A percentile compares a stretch with the other conserved stretches of the same genome.
These are phyloP conservation scores for Suillus luteus DNA, from an alignment of 768 basidiomycete species.

Conservation along the genomic window DNA sequence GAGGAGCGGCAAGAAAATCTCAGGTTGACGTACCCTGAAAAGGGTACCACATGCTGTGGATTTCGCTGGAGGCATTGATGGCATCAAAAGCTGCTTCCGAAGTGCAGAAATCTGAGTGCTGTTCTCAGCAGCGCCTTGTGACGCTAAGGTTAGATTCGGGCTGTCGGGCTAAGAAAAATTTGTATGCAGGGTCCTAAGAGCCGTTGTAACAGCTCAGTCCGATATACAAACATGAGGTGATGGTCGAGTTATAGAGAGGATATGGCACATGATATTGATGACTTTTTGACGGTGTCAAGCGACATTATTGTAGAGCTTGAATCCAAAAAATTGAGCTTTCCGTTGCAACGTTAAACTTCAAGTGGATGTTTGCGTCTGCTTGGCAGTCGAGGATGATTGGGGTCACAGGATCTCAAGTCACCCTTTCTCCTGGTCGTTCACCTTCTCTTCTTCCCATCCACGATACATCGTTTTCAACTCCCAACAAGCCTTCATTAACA, in stretches of 20 bases:
- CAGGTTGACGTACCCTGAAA: constrained; percentile 4
- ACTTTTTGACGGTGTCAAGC: neutral
- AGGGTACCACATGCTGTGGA: neutral
- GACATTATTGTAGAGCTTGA: neutral
- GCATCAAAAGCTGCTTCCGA: neutral
- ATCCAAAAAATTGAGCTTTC: neutral
- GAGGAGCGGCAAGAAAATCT: neutral
- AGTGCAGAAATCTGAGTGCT: neutral
- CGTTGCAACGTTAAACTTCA: neutral
- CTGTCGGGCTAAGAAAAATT: neutral
- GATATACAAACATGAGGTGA: constrained; percentile 1
- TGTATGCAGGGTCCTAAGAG: constrained; percentile 13
- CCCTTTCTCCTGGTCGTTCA: constrained; percentile 29
- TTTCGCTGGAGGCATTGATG: neutral
- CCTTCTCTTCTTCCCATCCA: constrained; percentile 15
- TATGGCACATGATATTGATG: neutral
- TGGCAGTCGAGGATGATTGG: constrained; percentile 22
- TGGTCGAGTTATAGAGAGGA: neutral
- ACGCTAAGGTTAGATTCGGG: neutral
- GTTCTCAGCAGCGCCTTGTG: neutral
- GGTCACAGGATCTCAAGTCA: constrained; percentile 35
- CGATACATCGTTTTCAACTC: constrained; percentile 12
- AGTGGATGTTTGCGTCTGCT: constrained; percentile 28
- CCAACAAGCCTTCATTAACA: constrained; percentile 19
- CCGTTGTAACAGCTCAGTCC: constrained; percentile 9